Evolutionary conservation across 1,284 basidiomycete species (phyloP).

Genomic region (Peniophora sp.): DNA sequence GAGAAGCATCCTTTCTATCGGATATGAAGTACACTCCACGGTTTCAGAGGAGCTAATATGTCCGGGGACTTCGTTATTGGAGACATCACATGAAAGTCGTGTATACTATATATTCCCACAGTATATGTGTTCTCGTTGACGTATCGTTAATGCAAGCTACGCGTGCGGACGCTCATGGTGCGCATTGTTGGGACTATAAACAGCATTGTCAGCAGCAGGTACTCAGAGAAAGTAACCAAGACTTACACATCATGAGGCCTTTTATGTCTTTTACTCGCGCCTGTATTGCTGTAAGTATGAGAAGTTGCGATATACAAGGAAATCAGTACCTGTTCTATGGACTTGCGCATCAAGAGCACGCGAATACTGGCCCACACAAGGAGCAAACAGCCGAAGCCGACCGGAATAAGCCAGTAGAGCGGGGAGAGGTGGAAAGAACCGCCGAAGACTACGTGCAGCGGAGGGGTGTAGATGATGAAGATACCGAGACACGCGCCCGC

Average conservation of each 20-base stretch:
- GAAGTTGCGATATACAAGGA: too few species aligned
- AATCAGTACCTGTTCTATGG: too few species aligned
- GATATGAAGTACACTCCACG: slow-evolving; percentile 8
- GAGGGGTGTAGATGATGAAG: slow-evolving; percentile 64
- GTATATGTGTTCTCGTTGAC: too few species aligned
- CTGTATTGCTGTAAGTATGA: too few species aligned
- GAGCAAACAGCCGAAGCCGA: slow-evolving; percentile 50
- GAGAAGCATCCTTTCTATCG: slow-evolving; percentile 22
- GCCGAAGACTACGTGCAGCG: slow-evolving; percentile 60
- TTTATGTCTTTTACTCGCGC: slow-evolving; percentile 56
- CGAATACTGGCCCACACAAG: slow-evolving; percentile 53
- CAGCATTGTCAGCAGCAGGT: slow-evolving; percentile 5
- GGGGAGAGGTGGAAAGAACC: slow-evolving; percentile 50
- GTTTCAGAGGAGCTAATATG: background rate
- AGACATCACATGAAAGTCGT: too few species aligned
- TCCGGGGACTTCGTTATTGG: background rate
- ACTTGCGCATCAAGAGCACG: slow-evolving; percentile 48
- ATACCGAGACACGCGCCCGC: slow-evolving; percentile 55
- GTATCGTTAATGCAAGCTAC: background rate
- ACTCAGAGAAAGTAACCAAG: slow-evolving; percentile 1
- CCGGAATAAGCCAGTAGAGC: slow-evolving; percentile 61
- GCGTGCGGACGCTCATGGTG: slow-evolving; percentile 55
- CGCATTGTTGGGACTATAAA: slow-evolving; percentile 55
- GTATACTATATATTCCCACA: too few species aligned
- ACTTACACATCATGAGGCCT: slow-evolving; percentile 63